Evolutionary conservation across 2,329 filamentous ascomycete genomes (phyloP), one percentile per base, ranked within the genome.

Genomic region (Chaetomium sp.): DNA sequence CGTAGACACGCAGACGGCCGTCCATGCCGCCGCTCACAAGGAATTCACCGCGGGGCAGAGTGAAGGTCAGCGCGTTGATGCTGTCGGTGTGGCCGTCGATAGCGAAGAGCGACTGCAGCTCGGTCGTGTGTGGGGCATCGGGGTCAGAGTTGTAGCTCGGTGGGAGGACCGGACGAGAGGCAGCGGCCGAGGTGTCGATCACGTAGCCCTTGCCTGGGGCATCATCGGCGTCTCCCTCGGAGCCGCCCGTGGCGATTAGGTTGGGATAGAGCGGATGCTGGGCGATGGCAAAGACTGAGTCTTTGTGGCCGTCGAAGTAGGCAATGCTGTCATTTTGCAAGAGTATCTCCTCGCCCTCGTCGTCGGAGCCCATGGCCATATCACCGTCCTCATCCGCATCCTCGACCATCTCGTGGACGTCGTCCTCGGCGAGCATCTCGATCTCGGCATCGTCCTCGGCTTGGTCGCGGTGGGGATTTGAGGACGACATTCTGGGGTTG

Each of bases 201-300:
- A 99, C 85, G 79, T 94, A 97, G 61, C 91, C 93, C 23, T 90
- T 88, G 65, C 97, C 95, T 0, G 85, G 85, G 0, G 83, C 83
- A 62, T 87, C 83, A 70, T 87, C 85, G 45, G 77, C 78, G 16
- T 83, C 79, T 54, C 85, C 85, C 63, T 87, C 87, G 62, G 84
- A 85, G 69, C 93, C 95, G 66, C 95, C 95, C 0, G 95, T 97
- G 3, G 93, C 90, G 66, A 98, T 83, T 66, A 98, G 87, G 23
- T 88, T 83, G 6, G 90, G 87, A 74, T 90, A 84, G 7, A 87
- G 81, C 4, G 95, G 95, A 76, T 99, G 95, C 76, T 97, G 92
- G 21, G 94, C 92, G 75, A 99, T 95, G 78, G 91, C 88, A 81
- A 97, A 99, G 74, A 99, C 90, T 66, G 90, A 93, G 83, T 97